Conservation (phyloP, 345 rosid species). For the Melaleuca alternifolia region DNA sequence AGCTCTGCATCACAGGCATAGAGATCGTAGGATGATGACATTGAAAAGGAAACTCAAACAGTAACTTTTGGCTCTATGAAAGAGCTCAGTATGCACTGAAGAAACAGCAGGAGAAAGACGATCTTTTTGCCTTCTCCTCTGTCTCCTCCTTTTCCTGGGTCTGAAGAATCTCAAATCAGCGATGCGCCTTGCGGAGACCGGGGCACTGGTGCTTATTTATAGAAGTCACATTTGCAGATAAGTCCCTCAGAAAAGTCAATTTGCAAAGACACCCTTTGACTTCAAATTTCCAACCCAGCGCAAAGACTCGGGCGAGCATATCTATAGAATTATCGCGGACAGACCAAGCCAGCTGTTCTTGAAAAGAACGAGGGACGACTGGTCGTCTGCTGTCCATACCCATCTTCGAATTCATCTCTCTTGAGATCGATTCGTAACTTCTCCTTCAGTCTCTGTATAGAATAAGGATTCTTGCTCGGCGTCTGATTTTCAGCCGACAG, state of each 20-base stretch:
- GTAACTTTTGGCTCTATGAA: not conserved
- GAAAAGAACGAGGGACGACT: not conserved
- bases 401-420: not conserved
- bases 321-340: not conserved
- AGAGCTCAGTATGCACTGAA: not conserved
- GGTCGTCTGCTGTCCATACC: not conserved
- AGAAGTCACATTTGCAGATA: not conserved
- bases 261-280: not conserved
- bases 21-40: not conserved
- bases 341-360: not conserved
- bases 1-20: not conserved
- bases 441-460: not conserved
- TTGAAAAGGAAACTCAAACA: not conserved
- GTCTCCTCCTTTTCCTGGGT: not conserved
- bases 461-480: not conserved
- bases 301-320: not conserved
- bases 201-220: not conserved
- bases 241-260: not conserved
- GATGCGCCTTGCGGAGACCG: not conserved
- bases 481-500: not conserved
- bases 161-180: not conserved
- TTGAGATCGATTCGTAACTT: not conserved
- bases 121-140: not conserved
- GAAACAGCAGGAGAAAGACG: not conserved
- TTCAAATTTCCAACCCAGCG: not conserved